Percentiles rank a stretch among this genome's conserved stretches.
These are phyloP conservation scores for Agroathelia rolfsii DNA, from an alignment of 1,284 basidiomycete species.

Conservation along the genomic window DNA sequence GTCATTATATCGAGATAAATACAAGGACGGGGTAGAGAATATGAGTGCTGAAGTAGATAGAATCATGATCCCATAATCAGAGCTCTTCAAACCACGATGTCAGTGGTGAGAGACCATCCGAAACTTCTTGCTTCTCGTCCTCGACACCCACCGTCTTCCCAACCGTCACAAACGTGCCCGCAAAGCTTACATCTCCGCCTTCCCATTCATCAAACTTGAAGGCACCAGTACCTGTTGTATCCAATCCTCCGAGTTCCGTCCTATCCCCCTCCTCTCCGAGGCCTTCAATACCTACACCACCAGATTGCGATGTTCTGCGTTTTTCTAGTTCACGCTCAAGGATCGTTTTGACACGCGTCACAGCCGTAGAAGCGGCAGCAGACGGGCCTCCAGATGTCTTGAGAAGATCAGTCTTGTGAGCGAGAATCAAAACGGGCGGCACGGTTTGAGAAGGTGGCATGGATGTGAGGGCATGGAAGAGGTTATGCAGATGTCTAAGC, in stretches of 20 bases:
- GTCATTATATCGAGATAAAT: no score
- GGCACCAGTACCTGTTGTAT: constrained; percentile 40
- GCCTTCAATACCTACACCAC: constrained; percentile 59
- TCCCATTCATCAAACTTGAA: constrained; percentile 75
- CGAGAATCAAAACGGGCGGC: constrained; percentile 55
- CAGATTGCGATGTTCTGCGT: constrained; percentile 48
- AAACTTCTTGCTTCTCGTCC: constrained; percentile 22
- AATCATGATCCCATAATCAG: constrained; percentile 24
- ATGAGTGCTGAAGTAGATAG: no score
- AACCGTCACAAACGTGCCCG: constrained; percentile 47
- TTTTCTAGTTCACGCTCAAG: constrained; percentile 77
- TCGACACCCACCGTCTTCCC: constrained; percentile 21
- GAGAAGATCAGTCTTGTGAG: constrained; percentile 67
- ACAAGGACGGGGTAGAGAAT: no score
- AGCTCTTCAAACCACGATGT: constrained; percentile 41
- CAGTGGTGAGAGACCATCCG: constrained; percentile 35
- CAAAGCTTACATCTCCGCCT: constrained; percentile 59
- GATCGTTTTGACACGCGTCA: constrained; percentile 59
- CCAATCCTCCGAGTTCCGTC: constrained; percentile 52
- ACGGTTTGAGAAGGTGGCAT: constrained; percentile 56
- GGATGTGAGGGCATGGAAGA: constrained; percentile 59
- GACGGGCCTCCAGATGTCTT: constrained; percentile 39
- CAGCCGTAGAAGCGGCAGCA: constrained; percentile 41
- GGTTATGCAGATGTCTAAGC: constrained; percentile 56
- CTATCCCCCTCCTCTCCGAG: constrained; percentile 54